phyloP scores from a whole-genome alignment of 2,329 filamentous ascomycete species.

The Penicillium sp. region DNA sequence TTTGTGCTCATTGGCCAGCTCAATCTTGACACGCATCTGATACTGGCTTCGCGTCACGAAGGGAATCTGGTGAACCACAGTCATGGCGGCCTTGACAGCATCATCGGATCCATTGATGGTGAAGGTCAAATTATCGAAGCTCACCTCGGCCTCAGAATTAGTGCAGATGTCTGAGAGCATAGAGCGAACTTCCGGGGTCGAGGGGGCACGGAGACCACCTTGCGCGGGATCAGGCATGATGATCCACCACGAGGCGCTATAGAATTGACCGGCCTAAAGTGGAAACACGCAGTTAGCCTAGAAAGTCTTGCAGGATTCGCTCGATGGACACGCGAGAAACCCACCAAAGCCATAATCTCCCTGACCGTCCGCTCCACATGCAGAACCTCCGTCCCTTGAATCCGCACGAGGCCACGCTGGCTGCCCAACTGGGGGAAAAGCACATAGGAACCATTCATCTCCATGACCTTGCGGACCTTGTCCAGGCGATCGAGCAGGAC shows the following conservation, averaged over 20 bases:
- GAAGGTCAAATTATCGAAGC: conserved; percentile 90
- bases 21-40: conserved; percentile 95
- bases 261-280: conserved; percentile 85
- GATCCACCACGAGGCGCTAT: conserved; percentile 94
- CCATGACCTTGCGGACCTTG: conserved; percentile 96
- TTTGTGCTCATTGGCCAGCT: conserved; percentile 98
- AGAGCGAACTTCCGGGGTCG: conserved; percentile 65
- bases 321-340: neutral
- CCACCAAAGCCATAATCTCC: conserved; percentile 86
- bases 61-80: conserved; percentile 83
- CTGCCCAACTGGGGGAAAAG: conserved; percentile 84
- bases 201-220: conserved; percentile 54
- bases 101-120: conserved; percentile 94
- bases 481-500: conserved; percentile 86
- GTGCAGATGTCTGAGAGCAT: conserved; percentile 95
- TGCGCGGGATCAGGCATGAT: conserved; percentile 65
- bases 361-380: conserved; percentile 92
- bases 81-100: conserved; percentile 89
- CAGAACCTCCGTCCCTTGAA: conserved; percentile 87
- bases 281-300: neutral
- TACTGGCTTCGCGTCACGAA: conserved; percentile 83
- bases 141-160: conserved; percentile 89
- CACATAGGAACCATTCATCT: conserved; percentile 91
- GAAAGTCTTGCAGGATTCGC: too few species aligned
- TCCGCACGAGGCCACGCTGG: conserved; percentile 74